Evolutionary conservation across 1,139 yeast genomes (phyloP).

Genomic region (Magnusiomyces ingens): DNA sequence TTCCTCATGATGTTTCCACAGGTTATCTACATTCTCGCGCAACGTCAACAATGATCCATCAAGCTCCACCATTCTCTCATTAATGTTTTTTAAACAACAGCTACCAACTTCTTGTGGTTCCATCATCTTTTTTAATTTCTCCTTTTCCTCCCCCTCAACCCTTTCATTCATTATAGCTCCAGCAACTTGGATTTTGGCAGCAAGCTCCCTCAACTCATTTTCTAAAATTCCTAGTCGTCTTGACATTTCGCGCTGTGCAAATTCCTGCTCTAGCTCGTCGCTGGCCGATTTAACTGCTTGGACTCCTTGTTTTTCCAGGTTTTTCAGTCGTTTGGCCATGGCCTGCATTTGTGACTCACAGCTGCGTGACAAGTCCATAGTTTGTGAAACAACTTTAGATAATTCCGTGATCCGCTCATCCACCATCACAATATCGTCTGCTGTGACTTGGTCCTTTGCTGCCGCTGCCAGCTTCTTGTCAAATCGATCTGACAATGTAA

Average conservation of each 20-base stretch:
- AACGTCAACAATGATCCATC: constrained; percentile 2
- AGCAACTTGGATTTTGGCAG: too few species aligned
- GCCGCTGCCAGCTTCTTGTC: neutral
- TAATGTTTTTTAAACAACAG: neutral
- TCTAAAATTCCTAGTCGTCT: too few species aligned
- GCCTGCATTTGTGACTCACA: neutral
- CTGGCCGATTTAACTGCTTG: too few species aligned
- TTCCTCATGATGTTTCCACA: neutral
- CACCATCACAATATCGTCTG: neutral
- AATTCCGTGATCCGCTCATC: constrained; percentile 5
- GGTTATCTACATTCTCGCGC: neutral
- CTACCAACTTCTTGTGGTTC: too few species aligned
- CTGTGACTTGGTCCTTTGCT: neutral
- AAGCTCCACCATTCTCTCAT: neutral
- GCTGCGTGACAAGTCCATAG: neutral
- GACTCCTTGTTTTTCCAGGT: neutral
- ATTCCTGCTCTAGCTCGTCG: too few species aligned
- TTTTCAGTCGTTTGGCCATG: too few species aligned
- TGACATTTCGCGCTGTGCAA: too few species aligned
- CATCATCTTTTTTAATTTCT: too few species aligned
- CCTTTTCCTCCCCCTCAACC: too few species aligned
- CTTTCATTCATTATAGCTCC: too few species aligned
- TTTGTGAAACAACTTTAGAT: neutral
- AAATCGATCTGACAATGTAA: neutral
- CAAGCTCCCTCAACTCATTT: too few species aligned